Percentiles rank a stretch among this genome's conserved stretches.
phyloP scores from a whole-genome alignment of 2,329 filamentous ascomycete species.

The Colletotrichum lupini region DNA sequence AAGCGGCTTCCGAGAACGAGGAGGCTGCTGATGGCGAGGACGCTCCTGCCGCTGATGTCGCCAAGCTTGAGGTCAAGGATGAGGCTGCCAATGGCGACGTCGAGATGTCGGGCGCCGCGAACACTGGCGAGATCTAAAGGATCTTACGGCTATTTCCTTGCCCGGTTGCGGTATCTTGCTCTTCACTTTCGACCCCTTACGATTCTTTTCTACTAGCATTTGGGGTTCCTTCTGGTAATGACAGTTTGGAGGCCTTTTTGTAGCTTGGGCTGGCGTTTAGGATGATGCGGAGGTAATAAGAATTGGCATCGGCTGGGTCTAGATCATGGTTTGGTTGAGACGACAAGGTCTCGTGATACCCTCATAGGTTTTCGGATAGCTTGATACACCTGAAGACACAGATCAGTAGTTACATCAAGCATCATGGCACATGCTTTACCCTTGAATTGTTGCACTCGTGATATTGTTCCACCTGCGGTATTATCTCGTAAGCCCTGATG shows the following conservation, averaged over 20 bases:
- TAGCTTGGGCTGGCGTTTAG: neutral
- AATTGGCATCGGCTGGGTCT: neutral
- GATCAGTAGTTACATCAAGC: neutral
- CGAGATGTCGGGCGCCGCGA: constrained; percentile 12
- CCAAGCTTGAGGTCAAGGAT: constrained; percentile 20
- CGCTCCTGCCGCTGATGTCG: constrained; percentile 22
- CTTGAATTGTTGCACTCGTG: neutral
- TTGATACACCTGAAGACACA: neutral
- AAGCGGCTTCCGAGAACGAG: neutral
- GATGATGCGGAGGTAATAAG: neutral
- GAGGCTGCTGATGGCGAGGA: constrained; percentile 26
- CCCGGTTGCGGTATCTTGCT: too few relatives aligned
- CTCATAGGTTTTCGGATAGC: neutral
- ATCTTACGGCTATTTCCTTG: neutral
- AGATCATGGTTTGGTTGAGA: neutral
- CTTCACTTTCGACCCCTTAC: neutral
- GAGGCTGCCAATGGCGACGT: constrained; percentile 2
- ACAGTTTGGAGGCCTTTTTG: neutral
- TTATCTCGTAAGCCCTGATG: too few relatives aligned
- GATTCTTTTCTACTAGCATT: neutral
- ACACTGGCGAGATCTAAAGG: constrained; percentile 13
- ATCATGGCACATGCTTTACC: neutral
- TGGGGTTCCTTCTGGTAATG: neutral
- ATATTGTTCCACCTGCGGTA: too few relatives aligned
- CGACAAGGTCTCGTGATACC: neutral